Evolutionary conservation across 495 filamentous ascomycete species (phyloP).

Genomic region (Penicillium bovifimosum): DNA sequence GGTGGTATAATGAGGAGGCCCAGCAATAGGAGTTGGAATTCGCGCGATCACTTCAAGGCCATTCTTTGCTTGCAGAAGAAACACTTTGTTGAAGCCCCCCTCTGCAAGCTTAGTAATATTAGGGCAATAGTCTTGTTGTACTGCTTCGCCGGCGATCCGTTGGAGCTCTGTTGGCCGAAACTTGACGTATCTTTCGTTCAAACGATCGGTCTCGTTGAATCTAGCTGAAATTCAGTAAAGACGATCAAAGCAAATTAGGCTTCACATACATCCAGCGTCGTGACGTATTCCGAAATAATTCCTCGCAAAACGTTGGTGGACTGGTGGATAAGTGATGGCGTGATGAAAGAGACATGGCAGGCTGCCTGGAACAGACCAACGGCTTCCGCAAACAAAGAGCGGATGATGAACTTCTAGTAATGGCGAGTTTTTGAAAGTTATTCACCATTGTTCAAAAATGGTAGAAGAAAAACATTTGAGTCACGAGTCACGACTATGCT

Average conservation of each 20-base stretch:
- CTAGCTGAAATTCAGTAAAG: conserved; percentile 11
- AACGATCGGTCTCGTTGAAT: conserved; percentile 25
- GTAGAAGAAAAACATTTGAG: background rate
- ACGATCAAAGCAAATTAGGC: conserved; percentile 1
- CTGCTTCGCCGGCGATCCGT: conserved; percentile 24
- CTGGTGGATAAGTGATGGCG: conserved; percentile 18
- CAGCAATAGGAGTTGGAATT: conserved; percentile 32
- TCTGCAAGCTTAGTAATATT: conserved; percentile 25
- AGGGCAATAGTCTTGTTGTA: conserved; percentile 25
- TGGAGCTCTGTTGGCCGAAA: conserved; percentile 29
- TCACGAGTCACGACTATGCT: background rate
- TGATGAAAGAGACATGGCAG: conserved; percentile 13
- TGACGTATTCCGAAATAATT: conserved; percentile 28
- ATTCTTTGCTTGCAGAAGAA: conserved; percentile 23
- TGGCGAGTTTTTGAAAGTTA: conserved; percentile 6
- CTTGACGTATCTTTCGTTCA: conserved; percentile 27
- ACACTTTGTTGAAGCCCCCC: conserved; percentile 35
- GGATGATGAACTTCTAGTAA: conserved; percentile 12
- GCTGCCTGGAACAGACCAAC: conserved; percentile 10
- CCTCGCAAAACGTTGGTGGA: conserved; percentile 10
- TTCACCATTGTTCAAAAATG: conserved; percentile 10
- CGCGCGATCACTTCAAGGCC: conserved; percentile 32
- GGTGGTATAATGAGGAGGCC: conserved; percentile 30
- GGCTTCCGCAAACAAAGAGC: conserved; percentile 10
- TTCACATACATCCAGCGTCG: conserved; percentile 21